These are phyloP conservation scores for Pulicaria dysenterica DNA, from an alignment of 129 eudicot species.

Conservation along the genomic window DNA sequence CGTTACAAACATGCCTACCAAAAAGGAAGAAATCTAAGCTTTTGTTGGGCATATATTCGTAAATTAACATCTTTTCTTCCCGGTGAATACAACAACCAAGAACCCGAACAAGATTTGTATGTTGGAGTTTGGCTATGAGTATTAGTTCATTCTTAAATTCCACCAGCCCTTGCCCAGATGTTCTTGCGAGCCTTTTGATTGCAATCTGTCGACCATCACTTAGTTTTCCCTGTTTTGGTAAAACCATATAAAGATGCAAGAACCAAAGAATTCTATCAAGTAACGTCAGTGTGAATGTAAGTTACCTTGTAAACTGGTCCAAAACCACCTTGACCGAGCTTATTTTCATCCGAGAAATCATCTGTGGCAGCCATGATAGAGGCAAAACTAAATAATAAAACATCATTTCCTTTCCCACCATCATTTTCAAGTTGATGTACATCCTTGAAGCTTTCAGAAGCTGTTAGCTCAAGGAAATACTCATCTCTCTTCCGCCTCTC, in stretches of 20 bases:
- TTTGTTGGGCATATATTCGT: too few relatives aligned
- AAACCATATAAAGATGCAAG: neutral
- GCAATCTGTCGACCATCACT: too few relatives aligned
- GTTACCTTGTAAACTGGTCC: constrained; percentile 58
- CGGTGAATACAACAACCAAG: too few relatives aligned
- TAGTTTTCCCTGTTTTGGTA: constrained; percentile 32
- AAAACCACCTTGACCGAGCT: constrained; percentile 60
- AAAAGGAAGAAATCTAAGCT: too few relatives aligned
- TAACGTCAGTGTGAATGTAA: neutral
- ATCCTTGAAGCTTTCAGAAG: constrained; percentile 42
- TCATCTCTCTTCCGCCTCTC: constrained; percentile 25
- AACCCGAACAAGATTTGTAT: too few relatives aligned
- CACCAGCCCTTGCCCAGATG: too few relatives aligned
- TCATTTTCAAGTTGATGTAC: constrained; percentile 20
- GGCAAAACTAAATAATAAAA: constrained; percentile 37
- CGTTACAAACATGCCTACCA: too few relatives aligned
- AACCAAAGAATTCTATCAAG: neutral
- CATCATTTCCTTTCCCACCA: constrained; percentile 36
- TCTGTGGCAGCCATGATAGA: constrained; percentile 38
- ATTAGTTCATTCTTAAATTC: too few relatives aligned
- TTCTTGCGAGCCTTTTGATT: too few relatives aligned
- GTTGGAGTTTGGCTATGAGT: too few relatives aligned
- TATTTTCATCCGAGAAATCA: constrained; percentile 43
- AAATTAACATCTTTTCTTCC: too few relatives aligned
- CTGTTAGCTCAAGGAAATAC: constrained; percentile 37